phyloP scores from a whole-genome alignment of 345 rosid genomes.

The Aquilaria malaccensis region DNA sequence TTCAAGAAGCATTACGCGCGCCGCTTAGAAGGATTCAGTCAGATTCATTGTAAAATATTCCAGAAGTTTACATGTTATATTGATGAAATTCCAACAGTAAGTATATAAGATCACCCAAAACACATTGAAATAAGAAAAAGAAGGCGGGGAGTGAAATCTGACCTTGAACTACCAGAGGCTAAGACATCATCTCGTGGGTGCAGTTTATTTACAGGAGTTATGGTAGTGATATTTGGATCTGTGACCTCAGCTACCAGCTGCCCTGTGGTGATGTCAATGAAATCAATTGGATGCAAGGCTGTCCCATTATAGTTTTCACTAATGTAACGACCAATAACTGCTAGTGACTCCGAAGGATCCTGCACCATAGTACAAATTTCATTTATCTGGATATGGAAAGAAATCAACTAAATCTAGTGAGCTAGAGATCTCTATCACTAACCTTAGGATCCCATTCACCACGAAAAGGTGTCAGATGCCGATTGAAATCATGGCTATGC shows the following conservation, averaged over 20 bases:
- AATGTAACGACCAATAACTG: slow-evolving; percentile 84
- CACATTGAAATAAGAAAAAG: background rate
- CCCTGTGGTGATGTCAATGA: slow-evolving; percentile 76
- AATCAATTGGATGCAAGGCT: slow-evolving; percentile 93
- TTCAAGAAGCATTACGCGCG: background rate
- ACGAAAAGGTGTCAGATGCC: slow-evolving; percentile 86
- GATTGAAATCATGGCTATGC: slow-evolving; percentile 95
- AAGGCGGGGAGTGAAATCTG: slow-evolving; percentile 3
- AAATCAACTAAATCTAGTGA: background rate
- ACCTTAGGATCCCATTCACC: slow-evolving; percentile 99
- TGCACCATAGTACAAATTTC: slow-evolving; percentile 21
- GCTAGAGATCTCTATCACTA: background rate
- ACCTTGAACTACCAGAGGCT: slow-evolving; percentile 98
- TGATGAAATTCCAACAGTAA: too few species aligned
- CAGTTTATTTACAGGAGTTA: slow-evolving; percentile 87
- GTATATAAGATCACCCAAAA: too few species aligned
- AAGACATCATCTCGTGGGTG: slow-evolving; percentile 91
- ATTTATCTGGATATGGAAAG: background rate
- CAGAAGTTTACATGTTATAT: background rate
- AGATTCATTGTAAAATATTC: background rate
- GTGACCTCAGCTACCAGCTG: slow-evolving; percentile 87
- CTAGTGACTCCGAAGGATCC: slow-evolving; percentile 89
- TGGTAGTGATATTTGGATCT: slow-evolving; percentile 93
- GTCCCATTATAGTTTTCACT: slow-evolving; percentile 87
- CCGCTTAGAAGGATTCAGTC: background rate